A percentile compares a stretch with the other conserved stretches of the same genome.
phyloP scores from a whole-genome alignment of 2,329 filamentous ascomycete species.

The Aspergillus ibericus region DNA sequence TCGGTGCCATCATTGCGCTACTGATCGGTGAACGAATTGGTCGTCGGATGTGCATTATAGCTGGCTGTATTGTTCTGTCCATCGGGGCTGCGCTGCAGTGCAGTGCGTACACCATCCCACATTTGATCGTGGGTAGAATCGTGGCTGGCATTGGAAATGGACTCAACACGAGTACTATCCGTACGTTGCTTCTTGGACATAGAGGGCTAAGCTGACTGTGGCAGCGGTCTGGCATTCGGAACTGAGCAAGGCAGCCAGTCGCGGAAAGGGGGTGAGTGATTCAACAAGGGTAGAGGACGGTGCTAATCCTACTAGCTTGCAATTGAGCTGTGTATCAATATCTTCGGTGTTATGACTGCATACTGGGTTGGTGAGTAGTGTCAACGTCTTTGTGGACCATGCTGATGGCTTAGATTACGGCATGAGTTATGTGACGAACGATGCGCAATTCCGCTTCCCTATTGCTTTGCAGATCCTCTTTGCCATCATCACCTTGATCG shows the following conservation, averaged over 20 bases:
- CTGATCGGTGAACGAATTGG: conserved; percentile 50
- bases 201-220: not conserved
- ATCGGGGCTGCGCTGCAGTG: conserved; percentile 32
- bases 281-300: not conserved
- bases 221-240: conserved; percentile 34
- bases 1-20: conserved; percentile 51
- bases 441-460: conserved; percentile 34
- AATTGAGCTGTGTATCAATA: conserved; percentile 31
- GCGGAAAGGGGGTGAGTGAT: conserved; percentile 29
- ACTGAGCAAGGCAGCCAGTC: conserved; percentile 28
- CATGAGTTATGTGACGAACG: conserved; percentile 28
- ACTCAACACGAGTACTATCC: conserved; percentile 42
- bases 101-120: conserved; percentile 26
- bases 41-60: conserved; percentile 49
- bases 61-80: conserved; percentile 38
- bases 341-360: conserved; percentile 33
- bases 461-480: conserved; percentile 37
- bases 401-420: conserved; percentile 23
- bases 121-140: conserved; percentile 47
- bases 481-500: conserved; percentile 27
- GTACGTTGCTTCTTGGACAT: conserved; percentile 22
- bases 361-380: conserved; percentile 35
- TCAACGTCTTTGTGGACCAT: not conserved
- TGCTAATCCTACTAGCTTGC: conserved; percentile 24
- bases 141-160: conserved; percentile 53